Percentiles rank a stretch among this genome's conserved stretches.
Evolutionary conservation across 257 asterid species (phyloP).

Genomic region (Primulina huaijiensis): DNA sequence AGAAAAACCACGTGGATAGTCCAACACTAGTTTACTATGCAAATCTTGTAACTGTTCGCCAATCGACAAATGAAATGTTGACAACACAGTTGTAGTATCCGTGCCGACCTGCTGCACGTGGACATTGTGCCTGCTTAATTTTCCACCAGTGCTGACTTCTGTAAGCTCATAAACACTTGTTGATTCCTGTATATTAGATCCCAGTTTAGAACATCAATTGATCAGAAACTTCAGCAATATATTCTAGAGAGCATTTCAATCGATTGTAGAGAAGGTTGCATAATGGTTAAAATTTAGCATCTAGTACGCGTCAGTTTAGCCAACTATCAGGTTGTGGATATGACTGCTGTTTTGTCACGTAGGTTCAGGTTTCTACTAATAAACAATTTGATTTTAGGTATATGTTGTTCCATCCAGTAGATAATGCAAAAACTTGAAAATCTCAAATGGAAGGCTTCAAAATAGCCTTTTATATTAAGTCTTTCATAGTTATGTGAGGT

Average conservation of each 20-base stretch:
- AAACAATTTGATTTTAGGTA: not conserved
- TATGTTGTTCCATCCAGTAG: not conserved
- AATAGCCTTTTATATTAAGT: no score
- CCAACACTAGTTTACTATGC: constrained; percentile 73
- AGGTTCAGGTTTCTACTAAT: not conserved
- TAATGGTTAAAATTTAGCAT: not conserved
- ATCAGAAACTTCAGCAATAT: not conserved
- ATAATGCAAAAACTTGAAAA: not conserved
- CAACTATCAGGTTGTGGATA: not conserved
- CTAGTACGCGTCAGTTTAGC: not conserved
- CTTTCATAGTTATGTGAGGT: not conserved
- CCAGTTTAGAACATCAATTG: not conserved
- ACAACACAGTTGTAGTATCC: constrained; percentile 72
- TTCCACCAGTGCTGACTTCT: constrained; percentile 92
- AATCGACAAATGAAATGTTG: constrained; percentile 72
- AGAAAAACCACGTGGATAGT: constrained; percentile 82
- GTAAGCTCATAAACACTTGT: constrained; percentile 58
- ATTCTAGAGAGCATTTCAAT: not conserved
- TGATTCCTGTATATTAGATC: constrained; percentile 53
- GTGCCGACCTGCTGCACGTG: constrained; percentile 84
- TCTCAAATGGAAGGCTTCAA: not conserved
- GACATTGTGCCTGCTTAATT: constrained; percentile 84
- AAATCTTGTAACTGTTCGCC: constrained; percentile 87
- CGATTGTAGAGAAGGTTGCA: not conserved
- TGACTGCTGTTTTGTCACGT: not conserved